Evolutionary conservation across 345 rosid species (phyloP).

Genomic region (Sonneratia alba): DNA sequence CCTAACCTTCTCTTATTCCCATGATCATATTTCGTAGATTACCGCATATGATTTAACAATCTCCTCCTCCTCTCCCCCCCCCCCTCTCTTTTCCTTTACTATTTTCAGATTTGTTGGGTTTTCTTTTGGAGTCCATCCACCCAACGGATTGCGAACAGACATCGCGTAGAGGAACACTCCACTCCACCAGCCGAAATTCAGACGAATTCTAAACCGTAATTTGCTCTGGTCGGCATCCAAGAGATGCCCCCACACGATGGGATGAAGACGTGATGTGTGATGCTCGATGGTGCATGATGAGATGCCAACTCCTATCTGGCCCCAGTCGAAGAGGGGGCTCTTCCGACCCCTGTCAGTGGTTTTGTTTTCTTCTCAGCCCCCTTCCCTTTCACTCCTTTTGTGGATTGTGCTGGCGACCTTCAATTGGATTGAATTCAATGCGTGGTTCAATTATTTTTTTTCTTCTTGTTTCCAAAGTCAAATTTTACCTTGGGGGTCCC

Average conservation of each 20-base stretch:
- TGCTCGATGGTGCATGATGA: neutral
- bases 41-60: too few species aligned
- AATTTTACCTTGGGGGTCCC: neutral
- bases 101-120: neutral
- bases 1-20: too few species aligned
- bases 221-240: too few species aligned
- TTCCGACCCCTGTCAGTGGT: neutral
- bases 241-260: too few species aligned
- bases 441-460: neutral
- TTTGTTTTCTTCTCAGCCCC: conserved; percentile 5
- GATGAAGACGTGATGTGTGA: too few species aligned
- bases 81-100: neutral
- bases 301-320: neutral
- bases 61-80: too few species aligned
- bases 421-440: neutral
- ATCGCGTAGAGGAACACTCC: too few species aligned
- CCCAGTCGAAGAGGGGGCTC: neutral
- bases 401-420: neutral
- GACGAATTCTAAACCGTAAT: too few species aligned
- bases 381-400: neutral
- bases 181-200: too few species aligned
- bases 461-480: neutral
- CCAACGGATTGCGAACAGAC: too few species aligned
- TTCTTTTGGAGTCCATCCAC: too few species aligned
- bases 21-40: too few species aligned